Conservation (phyloP, 73 alveolate genomes). For the Stentor roeselii region DNA sequence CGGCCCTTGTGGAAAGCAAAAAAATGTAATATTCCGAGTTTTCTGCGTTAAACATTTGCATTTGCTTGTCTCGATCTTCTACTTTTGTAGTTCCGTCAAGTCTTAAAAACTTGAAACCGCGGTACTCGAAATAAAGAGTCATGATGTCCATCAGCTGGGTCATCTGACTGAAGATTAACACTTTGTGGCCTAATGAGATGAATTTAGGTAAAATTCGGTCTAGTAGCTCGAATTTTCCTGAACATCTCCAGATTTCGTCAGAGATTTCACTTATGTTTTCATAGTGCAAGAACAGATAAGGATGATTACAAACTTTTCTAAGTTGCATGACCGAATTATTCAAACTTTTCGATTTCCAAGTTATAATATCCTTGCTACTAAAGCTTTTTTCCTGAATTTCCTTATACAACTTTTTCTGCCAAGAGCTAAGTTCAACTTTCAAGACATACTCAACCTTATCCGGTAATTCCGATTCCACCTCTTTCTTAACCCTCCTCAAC, state of each 20-base stretch:
- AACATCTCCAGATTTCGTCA: slow-evolving; percentile 87
- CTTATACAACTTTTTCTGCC: slow-evolving; percentile 94
- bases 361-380: background rate
- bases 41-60: slow-evolving; percentile 72
- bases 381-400: slow-evolving; percentile 92
- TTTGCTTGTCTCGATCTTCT: slow-evolving; percentile 88
- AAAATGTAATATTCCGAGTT: slow-evolving; percentile 79
- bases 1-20: slow-evolving; percentile 92
- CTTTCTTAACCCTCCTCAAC: slow-evolving; percentile 97
- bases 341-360: slow-evolving; percentile 25
- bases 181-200: slow-evolving; percentile 85
- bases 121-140: slow-evolving; percentile 84
- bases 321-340: slow-evolving; percentile 97
- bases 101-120: slow-evolving; percentile 83
- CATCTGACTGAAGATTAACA: slow-evolving; percentile 94
- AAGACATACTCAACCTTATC: slow-evolving; percentile 95
- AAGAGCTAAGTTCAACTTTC: slow-evolving; percentile 88
- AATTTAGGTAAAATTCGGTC: slow-evolving; percentile 96
- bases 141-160: slow-evolving; percentile 95
- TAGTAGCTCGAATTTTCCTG: slow-evolving; percentile 96
- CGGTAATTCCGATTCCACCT: slow-evolving; percentile 97
- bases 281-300: slow-evolving; percentile 82
- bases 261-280: slow-evolving; percentile 59
- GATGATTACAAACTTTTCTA: slow-evolving; percentile 98
- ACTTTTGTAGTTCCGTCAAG: slow-evolving; percentile 95